Conservation (phyloP, 1,139 yeast species). For the Nakaseomyces kungkrabaensis region DNA sequence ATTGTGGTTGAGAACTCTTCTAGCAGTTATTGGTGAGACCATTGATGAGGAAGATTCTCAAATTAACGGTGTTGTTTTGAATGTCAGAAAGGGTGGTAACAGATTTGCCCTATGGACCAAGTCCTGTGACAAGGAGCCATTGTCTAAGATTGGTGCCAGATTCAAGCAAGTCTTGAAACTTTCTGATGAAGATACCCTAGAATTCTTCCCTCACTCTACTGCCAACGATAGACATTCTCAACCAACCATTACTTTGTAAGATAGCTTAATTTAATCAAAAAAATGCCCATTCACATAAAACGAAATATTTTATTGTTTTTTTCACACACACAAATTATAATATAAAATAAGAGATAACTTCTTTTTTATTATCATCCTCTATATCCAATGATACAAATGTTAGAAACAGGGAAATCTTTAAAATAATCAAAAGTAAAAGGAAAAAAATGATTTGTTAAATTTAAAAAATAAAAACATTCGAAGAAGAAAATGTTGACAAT, state of each 20-base stretch:
- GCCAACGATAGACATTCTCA: slow-evolving; percentile 29
- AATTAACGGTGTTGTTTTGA: slow-evolving; percentile 91
- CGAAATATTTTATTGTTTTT: neutral
- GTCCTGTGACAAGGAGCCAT: slow-evolving; percentile 57
- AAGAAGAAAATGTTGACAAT: too few relatives aligned
- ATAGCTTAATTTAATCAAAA: slow-evolving; percentile 5
- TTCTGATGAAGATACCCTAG: slow-evolving; percentile 27
- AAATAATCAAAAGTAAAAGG: too few relatives aligned
- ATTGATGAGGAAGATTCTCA: slow-evolving; percentile 67
- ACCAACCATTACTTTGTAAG: slow-evolving; percentile 29
- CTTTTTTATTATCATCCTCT: too few relatives aligned
- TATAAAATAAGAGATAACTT: too few relatives aligned
- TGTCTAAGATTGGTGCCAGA: slow-evolving; percentile 66
- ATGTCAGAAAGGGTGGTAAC: slow-evolving; percentile 72
- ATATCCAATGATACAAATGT: too few relatives aligned
- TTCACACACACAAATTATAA: neutral
- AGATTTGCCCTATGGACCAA: slow-evolving; percentile 93
- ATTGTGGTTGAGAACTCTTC: slow-evolving; percentile 83
- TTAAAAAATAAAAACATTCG: too few relatives aligned
- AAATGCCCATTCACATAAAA: neutral
- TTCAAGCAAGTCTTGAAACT: slow-evolving; percentile 44
- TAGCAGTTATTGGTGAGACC: slow-evolving; percentile 93
- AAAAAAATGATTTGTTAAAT: too few relatives aligned
- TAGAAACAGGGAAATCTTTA: too few relatives aligned
- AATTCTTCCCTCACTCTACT: slow-evolving; percentile 29